Percentiles rank a stretch among this genome's conserved stretches.
Evolutionary conservation across 2,329 filamentous ascomycete genomes (phyloP).

Genomic region (Orbilia ellipsospora): DNA sequence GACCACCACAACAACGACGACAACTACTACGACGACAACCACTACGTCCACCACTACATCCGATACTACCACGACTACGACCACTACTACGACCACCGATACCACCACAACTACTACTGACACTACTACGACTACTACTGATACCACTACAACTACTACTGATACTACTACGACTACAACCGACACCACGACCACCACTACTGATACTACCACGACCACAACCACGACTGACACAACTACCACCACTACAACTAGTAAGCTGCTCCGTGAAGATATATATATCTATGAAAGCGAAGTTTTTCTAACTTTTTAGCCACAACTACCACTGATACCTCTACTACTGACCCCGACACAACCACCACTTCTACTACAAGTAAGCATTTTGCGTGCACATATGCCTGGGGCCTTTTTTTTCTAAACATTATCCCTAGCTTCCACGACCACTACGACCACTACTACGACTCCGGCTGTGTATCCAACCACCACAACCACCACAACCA

Average conservation of each 20-base stretch:
- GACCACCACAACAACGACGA: constrained; percentile 8
- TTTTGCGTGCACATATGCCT: too few relatives aligned
- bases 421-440: constrained; percentile 6
- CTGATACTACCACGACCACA: constrained; percentile 4
- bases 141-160: constrained; percentile 10
- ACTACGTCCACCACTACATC: neutral
- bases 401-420: too few relatives aligned
- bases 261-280: too few relatives aligned
- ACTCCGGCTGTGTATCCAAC: neutral
- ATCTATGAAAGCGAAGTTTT: too few relatives aligned
- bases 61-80: neutral
- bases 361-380: neutral
- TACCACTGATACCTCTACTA: neutral
- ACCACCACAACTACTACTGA: constrained; percentile 5
- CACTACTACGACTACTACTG: constrained; percentile 8
- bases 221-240: constrained; percentile 20
- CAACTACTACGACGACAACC: constrained; percentile 5
- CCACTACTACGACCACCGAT: constrained; percentile 16
- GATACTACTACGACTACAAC: neutral
- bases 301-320: too few relatives aligned
- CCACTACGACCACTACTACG: constrained; percentile 4
- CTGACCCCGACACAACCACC: neutral
- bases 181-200: constrained; percentile 9
- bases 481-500: constrained; percentile 9
- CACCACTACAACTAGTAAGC: neutral